Evolutionary conservation across 495 filamentous ascomycete species (phyloP).

Genomic region (Tricharina praecox): DNA sequence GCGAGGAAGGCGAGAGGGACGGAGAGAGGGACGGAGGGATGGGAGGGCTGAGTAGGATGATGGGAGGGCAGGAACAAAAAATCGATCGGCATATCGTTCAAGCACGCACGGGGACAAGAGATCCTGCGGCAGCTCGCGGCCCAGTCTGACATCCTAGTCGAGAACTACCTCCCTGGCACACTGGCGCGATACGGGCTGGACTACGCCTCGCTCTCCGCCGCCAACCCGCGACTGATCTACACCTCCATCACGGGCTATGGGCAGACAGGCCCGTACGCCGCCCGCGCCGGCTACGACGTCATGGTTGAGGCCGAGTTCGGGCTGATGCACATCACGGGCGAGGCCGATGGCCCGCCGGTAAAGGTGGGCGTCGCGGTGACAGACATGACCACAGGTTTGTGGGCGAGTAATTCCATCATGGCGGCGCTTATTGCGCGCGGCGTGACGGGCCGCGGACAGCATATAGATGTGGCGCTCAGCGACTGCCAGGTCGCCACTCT

Average conservation of each 20-base stretch:
- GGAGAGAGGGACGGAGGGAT: not conserved
- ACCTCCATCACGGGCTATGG: constrained; percentile 57
- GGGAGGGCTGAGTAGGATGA: too few species aligned
- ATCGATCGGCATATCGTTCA: constrained; percentile 79
- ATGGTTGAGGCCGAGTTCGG: constrained; percentile 99
- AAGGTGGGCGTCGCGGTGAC: constrained; percentile 97
- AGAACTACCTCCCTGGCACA: constrained; percentile 86
- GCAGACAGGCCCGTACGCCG: constrained; percentile 81
- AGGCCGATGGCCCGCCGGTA: constrained; percentile 72
- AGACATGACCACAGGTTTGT: constrained; percentile 88
- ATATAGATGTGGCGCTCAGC: constrained; percentile 78
- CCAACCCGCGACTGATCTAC: constrained; percentile 64
- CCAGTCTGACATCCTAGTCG: constrained; percentile 80
- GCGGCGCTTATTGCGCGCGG: constrained; percentile 63
- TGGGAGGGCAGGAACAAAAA: constrained; percentile 69
- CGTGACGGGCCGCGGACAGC: constrained; percentile 60
- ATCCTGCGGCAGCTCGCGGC: constrained; percentile 73
- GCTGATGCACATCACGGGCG: constrained; percentile 93
- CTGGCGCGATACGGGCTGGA: constrained; percentile 86
- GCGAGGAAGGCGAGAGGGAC: not conserved
- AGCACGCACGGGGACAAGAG: constrained; percentile 60
- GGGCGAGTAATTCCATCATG: constrained; percentile 94
- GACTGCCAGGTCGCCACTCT: constrained; percentile 91
- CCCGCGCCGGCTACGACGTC: constrained; percentile 88
- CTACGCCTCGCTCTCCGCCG: constrained; percentile 54